Base-by-base conservation (phyloP, 2,329 filamentous ascomycete genomes). In the Bisporella sp. region DNA sequence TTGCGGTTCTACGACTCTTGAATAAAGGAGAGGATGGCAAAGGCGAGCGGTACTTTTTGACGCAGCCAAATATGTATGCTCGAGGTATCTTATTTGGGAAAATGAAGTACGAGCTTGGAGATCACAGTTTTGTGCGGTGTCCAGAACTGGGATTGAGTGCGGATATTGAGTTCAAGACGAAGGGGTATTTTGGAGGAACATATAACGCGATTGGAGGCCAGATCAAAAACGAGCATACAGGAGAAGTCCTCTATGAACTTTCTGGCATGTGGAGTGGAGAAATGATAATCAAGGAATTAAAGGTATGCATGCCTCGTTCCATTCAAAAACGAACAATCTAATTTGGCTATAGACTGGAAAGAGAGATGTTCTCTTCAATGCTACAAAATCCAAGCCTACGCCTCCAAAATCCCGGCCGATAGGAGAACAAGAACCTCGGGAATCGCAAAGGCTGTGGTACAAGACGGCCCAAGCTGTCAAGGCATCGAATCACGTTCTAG, bases 51-150 rank as follows among this genome's bases (percentile, higher is more conserved):
- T 97, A 96, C 69, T 88, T 95, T 63, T 71, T 97, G 47, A 97
- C 93, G 4, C 93, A 99, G 65, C 93, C 93, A 13, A 99, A 99
- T 73, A 99, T 99, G 90, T 99, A 99, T 68, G 93, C 92, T 28
- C 82, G 93, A 55, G 92, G 93, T 35, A 97, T 99, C 53, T 75
- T 99, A 6, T 96, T 99, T 63, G 93, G 93, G 45, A 97, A 96
- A 69, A 97, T 99, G 93, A 97, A 96, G 69, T 99, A 97, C 69
- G 93, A 99, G 72, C 81, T 99, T 6, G 93, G 92, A 57, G 92
- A 97, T 67, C 91, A 96, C 72, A 96, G 91, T 66, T 89, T 90
- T 61, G 88, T 99, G 21, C 81, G 85, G 58, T 97, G 93, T 67
- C 89, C 92, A 0, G 92, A 97, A 67, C 79, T 89, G 13, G 85